Percentiles rank a stretch among this genome's conserved stretches.
phyloP scores from a whole-genome alignment of 352 stramenopile species.

The Globisporangium megalacanthum region DNA sequence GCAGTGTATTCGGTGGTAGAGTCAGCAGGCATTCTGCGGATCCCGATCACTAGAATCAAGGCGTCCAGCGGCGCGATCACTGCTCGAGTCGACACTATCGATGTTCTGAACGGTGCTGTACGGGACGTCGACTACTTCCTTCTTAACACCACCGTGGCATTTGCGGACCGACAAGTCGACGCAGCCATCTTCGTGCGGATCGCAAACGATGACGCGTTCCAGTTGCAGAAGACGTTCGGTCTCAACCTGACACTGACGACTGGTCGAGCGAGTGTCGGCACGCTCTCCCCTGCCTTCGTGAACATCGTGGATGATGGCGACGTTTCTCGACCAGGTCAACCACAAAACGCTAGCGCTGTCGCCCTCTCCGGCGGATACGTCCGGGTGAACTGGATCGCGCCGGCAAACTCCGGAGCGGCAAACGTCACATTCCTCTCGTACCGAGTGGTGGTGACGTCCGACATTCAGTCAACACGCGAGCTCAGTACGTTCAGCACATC shows the following conservation, averaged over 20 bases:
- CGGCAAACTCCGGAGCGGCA: conserved; percentile 26
- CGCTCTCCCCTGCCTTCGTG: conserved; percentile 10
- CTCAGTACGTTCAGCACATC: conserved; percentile 13
- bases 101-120: conserved; percentile 9
- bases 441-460: conserved; percentile 16
- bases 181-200: conserved; percentile 22
- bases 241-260: conserved; percentile 19
- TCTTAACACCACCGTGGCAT: conserved; percentile 4
- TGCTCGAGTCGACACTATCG: conserved; percentile 16
- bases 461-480: conserved; percentile 7
- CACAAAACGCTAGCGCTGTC: conserved; percentile 11
- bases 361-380: conserved; percentile 26
- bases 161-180: conserved; percentile 22
- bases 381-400: conserved; percentile 23
- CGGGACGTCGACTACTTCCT: conserved; percentile 31
- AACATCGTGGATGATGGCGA: conserved; percentile 54
- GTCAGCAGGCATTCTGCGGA: conserved; percentile 8
- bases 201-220: conserved; percentile 36
- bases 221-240: conserved; percentile 32
- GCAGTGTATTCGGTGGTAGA: conserved; percentile 23
- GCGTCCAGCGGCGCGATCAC: conserved; percentile 23
- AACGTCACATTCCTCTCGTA: conserved; percentile 27
- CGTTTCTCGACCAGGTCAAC: conserved; percentile 25
- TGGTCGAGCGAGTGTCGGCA: conserved; percentile 23
- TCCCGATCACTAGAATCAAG: conserved; percentile 21